Evolutionary conservation across 2,329 filamentous ascomycete species (phyloP).

Genomic region (Alternaria burnsii): DNA sequence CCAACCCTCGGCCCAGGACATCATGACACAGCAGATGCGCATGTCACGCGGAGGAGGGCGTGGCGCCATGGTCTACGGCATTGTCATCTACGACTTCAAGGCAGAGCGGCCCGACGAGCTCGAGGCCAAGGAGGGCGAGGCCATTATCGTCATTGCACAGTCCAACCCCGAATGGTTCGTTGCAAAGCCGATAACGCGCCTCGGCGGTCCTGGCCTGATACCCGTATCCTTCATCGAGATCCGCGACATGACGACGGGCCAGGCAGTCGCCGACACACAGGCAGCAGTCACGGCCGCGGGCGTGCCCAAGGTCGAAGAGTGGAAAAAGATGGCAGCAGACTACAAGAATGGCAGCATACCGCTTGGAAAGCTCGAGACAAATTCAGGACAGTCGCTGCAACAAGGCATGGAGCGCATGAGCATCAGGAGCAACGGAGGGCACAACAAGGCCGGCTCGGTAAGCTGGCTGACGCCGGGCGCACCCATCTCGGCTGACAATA

Average conservation of each 20-base stretch:
- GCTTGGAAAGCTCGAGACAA: slow-evolving; percentile 81
- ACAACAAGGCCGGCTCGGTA: slow-evolving; percentile 41
- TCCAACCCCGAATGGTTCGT: slow-evolving; percentile 99
- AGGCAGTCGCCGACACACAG: slow-evolving; percentile 80
- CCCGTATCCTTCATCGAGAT: slow-evolving; percentile 98
- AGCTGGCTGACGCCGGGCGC: slow-evolving; percentile 23
- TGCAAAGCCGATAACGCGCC: slow-evolving; percentile 94
- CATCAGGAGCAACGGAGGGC: slow-evolving; percentile 55
- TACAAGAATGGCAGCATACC: slow-evolving; percentile 99
- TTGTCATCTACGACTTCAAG: slow-evolving; percentile 96
- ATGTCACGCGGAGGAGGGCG: slow-evolving; percentile 59
- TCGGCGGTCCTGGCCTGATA: slow-evolving; percentile 95
- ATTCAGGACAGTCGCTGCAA: slow-evolving; percentile 59
- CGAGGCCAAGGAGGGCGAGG: slow-evolving; percentile 92
- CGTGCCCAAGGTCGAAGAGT: slow-evolving; percentile 94
- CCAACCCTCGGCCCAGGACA: slow-evolving; percentile 39
- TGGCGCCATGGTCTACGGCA: slow-evolving; percentile 93
- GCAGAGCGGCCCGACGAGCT: slow-evolving; percentile 96
- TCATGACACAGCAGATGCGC: slow-evolving; percentile 41
- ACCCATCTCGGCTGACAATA: slow-evolving; percentile 19
- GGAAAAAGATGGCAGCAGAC: slow-evolving; percentile 99
- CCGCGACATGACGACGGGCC: slow-evolving; percentile 87
- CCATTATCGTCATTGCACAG: slow-evolving; percentile 97
- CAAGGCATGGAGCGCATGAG: slow-evolving; percentile 80
- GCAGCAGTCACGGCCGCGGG: slow-evolving; percentile 88